Conservation (phyloP, 306 rosid genomes). For the Aeschynomene evenia region DNA sequence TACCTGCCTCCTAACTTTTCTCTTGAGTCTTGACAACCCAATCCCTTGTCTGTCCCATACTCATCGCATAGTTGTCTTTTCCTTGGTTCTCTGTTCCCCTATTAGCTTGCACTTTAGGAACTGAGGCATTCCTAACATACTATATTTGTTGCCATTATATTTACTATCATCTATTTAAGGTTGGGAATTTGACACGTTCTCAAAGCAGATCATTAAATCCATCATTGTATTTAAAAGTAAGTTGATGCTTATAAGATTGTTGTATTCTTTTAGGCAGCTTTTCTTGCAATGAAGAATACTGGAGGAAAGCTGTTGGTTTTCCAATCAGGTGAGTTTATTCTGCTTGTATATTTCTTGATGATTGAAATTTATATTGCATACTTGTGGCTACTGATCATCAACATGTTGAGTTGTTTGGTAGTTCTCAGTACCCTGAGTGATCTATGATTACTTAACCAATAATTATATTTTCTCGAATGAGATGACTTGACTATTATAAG, state of each 20-base stretch:
- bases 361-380: neutral
- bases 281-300: constrained; percentile 86
- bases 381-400: constrained; percentile 5
- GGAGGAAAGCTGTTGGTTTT: constrained; percentile 95
- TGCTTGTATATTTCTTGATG: constrained; percentile 1
- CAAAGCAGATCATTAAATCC: neutral
- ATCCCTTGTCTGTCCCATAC: neutral
- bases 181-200: constrained; percentile 14
- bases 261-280: constrained; percentile 69
- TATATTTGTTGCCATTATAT: constrained; percentile 2
- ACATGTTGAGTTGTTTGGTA: neutral
- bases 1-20: neutral
- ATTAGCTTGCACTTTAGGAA: neutral
- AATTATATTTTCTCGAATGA: neutral
- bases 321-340: constrained; percentile 86
- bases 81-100: neutral
- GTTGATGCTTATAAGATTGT: constrained; percentile 1
- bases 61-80: neutral
- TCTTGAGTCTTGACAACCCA: neutral
- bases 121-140: neutral
- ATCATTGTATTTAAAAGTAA: neutral
- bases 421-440: neutral
- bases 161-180: neutral
- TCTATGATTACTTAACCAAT: neutral
- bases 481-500: constrained; percentile 4